Evolutionary conservation across 208 protist species (phyloP).

Genomic region (Herpetomonas tarakana): DNA sequence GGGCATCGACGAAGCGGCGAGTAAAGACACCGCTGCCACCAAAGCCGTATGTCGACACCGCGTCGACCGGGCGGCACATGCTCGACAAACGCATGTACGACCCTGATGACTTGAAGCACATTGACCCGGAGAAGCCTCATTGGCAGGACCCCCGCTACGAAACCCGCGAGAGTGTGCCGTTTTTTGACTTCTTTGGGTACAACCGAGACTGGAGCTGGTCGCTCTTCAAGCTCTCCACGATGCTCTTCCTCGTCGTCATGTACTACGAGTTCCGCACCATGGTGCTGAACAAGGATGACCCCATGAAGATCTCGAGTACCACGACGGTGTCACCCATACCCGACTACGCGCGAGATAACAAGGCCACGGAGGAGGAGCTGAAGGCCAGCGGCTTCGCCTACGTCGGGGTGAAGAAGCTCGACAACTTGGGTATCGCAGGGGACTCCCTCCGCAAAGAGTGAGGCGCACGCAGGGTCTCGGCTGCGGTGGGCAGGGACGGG

Average conservation of each 20-base stretch:
- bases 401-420: slow-evolving; percentile 75
- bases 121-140: slow-evolving; percentile 87
- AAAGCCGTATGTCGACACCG: slow-evolving; percentile 85
- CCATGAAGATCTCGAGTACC: slow-evolving; percentile 48
- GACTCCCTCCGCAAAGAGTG: background rate
- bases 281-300: slow-evolving; percentile 50
- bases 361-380: slow-evolving; percentile 80
- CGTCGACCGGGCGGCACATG: slow-evolving; percentile 63
- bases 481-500: too few relatives aligned
- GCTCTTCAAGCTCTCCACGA: slow-evolving; percentile 59
- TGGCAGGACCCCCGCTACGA: slow-evolving; percentile 85
- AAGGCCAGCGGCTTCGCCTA: slow-evolving; percentile 73
- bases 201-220: slow-evolving; percentile 91
- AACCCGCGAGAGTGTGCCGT: slow-evolving; percentile 65
- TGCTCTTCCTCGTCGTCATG: slow-evolving; percentile 54
- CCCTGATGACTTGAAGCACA: slow-evolving; percentile 54
- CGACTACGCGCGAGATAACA: slow-evolving; percentile 74
- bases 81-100: slow-evolving; percentile 65
- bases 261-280: slow-evolving; percentile 73
- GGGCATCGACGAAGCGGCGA: slow-evolving; percentile 13
- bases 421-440: slow-evolving; percentile 48
- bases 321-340: slow-evolving; percentile 64
- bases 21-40: slow-evolving; percentile 71
- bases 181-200: slow-evolving; percentile 88
- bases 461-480: too few relatives aligned